Percentiles rank a stretch among this genome's conserved stretches.
phyloP scores from a whole-genome alignment of 345 rosid species.

The Limnanthes douglasii region DNA sequence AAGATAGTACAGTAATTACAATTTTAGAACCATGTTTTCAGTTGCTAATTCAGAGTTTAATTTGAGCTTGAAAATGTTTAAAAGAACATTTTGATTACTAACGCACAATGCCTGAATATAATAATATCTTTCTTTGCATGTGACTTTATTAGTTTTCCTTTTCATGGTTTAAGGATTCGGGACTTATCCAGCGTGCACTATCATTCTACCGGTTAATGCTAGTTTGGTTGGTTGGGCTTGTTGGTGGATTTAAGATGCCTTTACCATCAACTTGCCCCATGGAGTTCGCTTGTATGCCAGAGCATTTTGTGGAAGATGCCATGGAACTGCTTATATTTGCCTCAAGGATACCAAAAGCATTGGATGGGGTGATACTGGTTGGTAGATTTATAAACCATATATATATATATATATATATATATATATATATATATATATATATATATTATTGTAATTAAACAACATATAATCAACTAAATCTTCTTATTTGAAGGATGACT shows the following conservation, averaged over 20 bases:
- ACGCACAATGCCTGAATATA: constrained; percentile 1
- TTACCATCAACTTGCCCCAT: constrained; percentile 65
- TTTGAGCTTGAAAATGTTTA: no score
- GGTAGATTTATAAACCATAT: no score
- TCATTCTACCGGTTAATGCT: constrained; percentile 82
- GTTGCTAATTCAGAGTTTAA: no score
- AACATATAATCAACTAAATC: no score
- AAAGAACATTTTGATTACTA: no score
- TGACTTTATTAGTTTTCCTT: no score
- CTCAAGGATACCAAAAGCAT: constrained; percentile 77
- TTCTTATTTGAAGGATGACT: constrained; percentile 62
- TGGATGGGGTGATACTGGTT: constrained; percentile 84
- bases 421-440: no score
- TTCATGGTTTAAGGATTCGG: constrained; percentile 61
- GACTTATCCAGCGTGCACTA: constrained; percentile 65
- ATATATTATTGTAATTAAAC: no score
- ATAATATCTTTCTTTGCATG: constrained; percentile 2
- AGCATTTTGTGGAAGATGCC: constrained; percentile 98
- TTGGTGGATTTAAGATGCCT: constrained; percentile 97
- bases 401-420: no score
- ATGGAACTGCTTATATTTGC: constrained; percentile 92
- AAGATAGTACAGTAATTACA: no score
- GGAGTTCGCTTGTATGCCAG: constrained; percentile 95
- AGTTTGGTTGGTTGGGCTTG: constrained; percentile 78
- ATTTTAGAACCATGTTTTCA: no score